These are phyloP conservation scores for Paraphaeosphaeria sporulosa DNA, from an alignment of 2,329 filamentous ascomycete genomes.

Conservation along the genomic window DNA sequence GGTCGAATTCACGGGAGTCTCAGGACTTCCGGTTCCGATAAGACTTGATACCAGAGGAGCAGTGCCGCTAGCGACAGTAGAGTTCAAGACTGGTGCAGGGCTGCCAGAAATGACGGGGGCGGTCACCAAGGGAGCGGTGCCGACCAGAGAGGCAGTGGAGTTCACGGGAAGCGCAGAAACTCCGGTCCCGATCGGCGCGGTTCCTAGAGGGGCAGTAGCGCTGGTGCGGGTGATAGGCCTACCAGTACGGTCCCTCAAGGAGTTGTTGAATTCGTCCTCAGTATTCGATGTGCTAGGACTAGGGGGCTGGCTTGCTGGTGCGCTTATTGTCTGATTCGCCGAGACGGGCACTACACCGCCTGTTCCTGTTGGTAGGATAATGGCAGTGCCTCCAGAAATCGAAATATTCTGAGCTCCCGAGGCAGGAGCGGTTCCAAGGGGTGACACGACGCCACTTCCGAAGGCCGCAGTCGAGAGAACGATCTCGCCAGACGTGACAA, in stretches of 20 bases:
- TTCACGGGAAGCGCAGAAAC: not conserved
- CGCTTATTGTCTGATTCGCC: constrained; percentile 15
- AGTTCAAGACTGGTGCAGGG: no score
- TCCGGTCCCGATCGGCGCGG: not conserved
- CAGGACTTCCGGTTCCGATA: not conserved
- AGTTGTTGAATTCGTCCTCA: constrained; percentile 10
- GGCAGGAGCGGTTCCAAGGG: constrained; percentile 12
- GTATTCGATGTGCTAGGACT: constrained; percentile 6
- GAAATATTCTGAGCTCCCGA: constrained; percentile 17
- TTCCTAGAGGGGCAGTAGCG: constrained; percentile 1
- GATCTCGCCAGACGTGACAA: constrained; percentile 15
- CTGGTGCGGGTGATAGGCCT: not conserved
- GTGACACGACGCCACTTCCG: constrained; percentile 17
- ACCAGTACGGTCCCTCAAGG: constrained; percentile 13
- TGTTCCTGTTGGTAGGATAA: constrained; percentile 14
- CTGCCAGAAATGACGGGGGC: no score
- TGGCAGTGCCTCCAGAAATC: constrained; percentile 12
- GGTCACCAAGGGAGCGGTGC: not conserved
- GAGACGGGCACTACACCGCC: constrained; percentile 12
- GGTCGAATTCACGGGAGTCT: not conserved
- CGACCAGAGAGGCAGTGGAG: not conserved
- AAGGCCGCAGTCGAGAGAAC: constrained; percentile 16
- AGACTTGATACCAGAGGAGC: not conserved
- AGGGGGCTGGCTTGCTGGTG: constrained; percentile 15
- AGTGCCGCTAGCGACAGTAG: not conserved